These are phyloP conservation scores for Dothiorella sarmentorum DNA, from an alignment of 2,329 filamentous ascomycete species.

Conservation along the genomic window DNA sequence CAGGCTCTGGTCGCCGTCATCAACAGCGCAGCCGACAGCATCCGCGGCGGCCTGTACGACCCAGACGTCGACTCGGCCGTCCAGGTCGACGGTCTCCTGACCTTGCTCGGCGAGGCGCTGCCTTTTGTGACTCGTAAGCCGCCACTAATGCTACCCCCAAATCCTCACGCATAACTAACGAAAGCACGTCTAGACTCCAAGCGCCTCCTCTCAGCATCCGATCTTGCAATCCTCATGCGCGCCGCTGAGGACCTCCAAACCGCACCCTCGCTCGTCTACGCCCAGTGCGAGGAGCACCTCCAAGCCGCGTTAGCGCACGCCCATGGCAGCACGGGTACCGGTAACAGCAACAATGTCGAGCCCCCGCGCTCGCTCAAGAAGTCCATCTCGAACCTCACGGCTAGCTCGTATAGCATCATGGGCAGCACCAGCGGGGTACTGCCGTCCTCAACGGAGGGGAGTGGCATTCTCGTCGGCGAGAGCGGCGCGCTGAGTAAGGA, in stretches of 20 bases:
- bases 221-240: constrained; percentile 72
- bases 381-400: constrained; percentile 49
- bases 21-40: constrained; percentile 81
- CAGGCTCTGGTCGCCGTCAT: constrained; percentile 78
- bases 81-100: constrained; percentile 80
- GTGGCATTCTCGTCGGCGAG: constrained; percentile 46
- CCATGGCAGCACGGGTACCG: constrained; percentile 43
- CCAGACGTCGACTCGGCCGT: constrained; percentile 76
- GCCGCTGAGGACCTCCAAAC: constrained; percentile 78
- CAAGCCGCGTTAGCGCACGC: constrained; percentile 69
- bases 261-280: constrained; percentile 67
- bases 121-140: constrained; percentile 60
- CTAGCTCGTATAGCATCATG: constrained; percentile 60
- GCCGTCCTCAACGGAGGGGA: constrained; percentile 48
- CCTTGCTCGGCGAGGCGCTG: constrained; percentile 78
- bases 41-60: constrained; percentile 86
- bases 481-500: constrained; percentile 24
- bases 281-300: constrained; percentile 75
- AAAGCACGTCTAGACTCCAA: too few relatives aligned
- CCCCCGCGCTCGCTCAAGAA: constrained; percentile 53
- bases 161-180: too few relatives aligned
- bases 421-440: constrained; percentile 74
- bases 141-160: constrained; percentile 26
- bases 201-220: constrained; percentile 62
- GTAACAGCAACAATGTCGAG: constrained; percentile 21